A percentile compares a stretch with the other conserved stretches of the same genome.
Evolutionary conservation across 179 eudicot species (phyloP).

Genomic region (Silene coronaria): DNA sequence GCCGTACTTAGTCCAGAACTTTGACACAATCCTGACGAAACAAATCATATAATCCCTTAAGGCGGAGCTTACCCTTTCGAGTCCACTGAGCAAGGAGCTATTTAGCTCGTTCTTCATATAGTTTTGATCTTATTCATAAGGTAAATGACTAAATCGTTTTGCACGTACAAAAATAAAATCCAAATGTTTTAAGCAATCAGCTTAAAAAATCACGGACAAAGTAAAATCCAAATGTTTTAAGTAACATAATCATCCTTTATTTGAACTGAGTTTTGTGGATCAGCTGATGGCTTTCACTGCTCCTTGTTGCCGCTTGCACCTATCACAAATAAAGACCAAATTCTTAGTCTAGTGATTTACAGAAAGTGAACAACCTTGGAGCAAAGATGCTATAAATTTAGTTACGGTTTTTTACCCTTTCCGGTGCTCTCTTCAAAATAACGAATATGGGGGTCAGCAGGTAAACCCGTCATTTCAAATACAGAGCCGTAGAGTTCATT

Average conservation of each 20-base stretch:
- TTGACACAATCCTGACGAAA: too few species aligned
- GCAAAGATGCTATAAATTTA: not conserved
- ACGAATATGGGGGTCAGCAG: constrained; percentile 29
- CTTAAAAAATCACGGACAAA: not conserved
- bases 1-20: too few species aligned
- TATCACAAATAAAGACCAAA: not conserved
- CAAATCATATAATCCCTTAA: too few species aligned
- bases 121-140: not conserved
- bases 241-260: too few species aligned
- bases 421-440: not conserved
- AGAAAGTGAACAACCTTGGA: not conserved
- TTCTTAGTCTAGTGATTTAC: not conserved
- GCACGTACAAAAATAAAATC: not conserved
- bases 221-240: not conserved
- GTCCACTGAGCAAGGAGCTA: too few species aligned
- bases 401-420: not conserved
- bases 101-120: not conserved
- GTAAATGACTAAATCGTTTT: not conserved
- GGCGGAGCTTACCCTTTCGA: too few species aligned
- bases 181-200: not conserved
- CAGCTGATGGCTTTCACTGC: not conserved
- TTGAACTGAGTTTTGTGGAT: too few species aligned
- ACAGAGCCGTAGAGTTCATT: constrained; percentile 13
- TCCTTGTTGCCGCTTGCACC: not conserved
- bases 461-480: constrained; percentile 16